Base-by-base conservation (phyloP, 305 asterid species). In the Solanum hybrid region DNA sequence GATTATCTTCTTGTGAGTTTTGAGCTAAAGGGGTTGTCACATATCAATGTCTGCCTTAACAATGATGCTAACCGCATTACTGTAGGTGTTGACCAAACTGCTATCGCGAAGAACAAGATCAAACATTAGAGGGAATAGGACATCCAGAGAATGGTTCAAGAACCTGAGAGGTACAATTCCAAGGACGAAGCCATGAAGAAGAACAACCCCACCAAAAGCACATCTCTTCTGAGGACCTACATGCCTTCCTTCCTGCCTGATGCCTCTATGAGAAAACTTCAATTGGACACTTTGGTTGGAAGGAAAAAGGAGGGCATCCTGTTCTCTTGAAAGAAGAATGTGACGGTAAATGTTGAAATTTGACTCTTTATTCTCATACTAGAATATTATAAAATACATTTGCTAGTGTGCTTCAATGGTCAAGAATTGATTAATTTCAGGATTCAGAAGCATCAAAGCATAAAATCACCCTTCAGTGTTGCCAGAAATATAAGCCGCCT, bases 151-250 rank as follows among this genome's bases (percentile, higher is more conserved):
- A 46, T 13, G 3, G 64, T 14, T 46, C 64, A 46, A 46, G 3
- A 46, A 46, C 64, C 64, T 46, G 64, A 46, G 64, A 46, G 8
- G 90, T 92, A 93, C 46, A 95, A 92, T 88, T 93, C 93, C 2
- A 93, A 93, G 88, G 96, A 94, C 8, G 94, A 94, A 91, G 89
- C 84, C 26, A 91, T 90, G 57, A 94, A 92, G 94, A 94, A 89
- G 93, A 93, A 93, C 33, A 91, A 93, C 39, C 46, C 46, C 46
- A 10, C 83, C 18, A 77, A 34, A 20, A 34, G 0, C 28, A 77
- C 28, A 4, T 18, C 42, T 20, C 83, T 34, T 77, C 13, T 77
- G 83, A 77, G 46, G 46, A 20, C 83, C 83, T 77, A 77, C 83
- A 77, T 5, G 14, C 26, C 42, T 76, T 8, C 74, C 39, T 33